These are phyloP conservation scores for Rutstroemia sp. DNA, from an alignment of 2,329 filamentous ascomycete genomes.

Conservation along the genomic window DNA sequence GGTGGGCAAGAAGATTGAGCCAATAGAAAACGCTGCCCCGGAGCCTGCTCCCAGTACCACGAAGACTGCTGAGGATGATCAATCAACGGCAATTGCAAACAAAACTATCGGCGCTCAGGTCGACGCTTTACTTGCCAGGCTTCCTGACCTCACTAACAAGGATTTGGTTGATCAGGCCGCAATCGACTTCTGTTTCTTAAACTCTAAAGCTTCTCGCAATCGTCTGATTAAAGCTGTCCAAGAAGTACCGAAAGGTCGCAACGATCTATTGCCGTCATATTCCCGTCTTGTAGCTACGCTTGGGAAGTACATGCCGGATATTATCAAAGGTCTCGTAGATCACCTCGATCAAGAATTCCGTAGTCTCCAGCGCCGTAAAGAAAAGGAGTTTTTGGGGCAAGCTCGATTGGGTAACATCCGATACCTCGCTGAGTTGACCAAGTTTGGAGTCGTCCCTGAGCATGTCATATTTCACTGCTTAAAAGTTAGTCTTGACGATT, in stretches of 20 bases:
- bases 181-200: slow-evolving; percentile 95
- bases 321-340: slow-evolving; percentile 84
- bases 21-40: slow-evolving; percentile 36
- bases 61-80: slow-evolving; percentile 63
- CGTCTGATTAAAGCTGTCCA: slow-evolving; percentile 87
- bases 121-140: slow-evolving; percentile 75
- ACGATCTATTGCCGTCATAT: slow-evolving; percentile 85
- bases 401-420: slow-evolving; percentile 90
- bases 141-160: slow-evolving; percentile 89
- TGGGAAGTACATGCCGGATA: slow-evolving; percentile 86
- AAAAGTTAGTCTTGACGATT: slow-evolving; percentile 95
- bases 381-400: slow-evolving; percentile 94
- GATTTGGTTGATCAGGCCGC: slow-evolving; percentile 88
- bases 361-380: slow-evolving; percentile 91
- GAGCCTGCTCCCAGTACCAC: slow-evolving; percentile 36
- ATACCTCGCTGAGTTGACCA: slow-evolving; percentile 95
- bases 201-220: slow-evolving; percentile 96
- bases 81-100: slow-evolving; percentile 91
- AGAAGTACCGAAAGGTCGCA: slow-evolving; percentile 88
- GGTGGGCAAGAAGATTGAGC: slow-evolving; percentile 66
- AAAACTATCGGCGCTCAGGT: slow-evolving; percentile 97
- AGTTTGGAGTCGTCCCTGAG: slow-evolving; percentile 95
- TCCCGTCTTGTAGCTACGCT: slow-evolving; percentile 89
- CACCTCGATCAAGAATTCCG: slow-evolving; percentile 96
- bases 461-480: slow-evolving; percentile 98